Percentiles rank a stretch among this genome's conserved stretches.
These are phyloP conservation scores for Neurospora sp. DNA, from an alignment of 2,329 filamentous ascomycete species.

Conservation along the genomic window DNA sequence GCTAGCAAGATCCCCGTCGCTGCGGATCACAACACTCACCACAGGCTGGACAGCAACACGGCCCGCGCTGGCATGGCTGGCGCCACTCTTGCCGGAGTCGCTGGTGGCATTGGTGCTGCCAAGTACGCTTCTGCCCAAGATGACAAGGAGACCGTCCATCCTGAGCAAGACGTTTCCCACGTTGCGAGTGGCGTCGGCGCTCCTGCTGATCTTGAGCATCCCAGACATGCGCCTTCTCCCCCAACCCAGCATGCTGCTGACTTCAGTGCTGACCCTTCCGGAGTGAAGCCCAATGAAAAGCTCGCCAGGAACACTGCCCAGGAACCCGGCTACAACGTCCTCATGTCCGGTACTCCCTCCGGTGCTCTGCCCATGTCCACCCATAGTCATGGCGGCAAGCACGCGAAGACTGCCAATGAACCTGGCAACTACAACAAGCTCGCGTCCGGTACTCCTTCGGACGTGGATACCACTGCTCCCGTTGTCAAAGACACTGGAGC, in stretches of 20 bases:
- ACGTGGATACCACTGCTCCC: not conserved
- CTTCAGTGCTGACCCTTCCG: not conserved
- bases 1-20: not conserved
- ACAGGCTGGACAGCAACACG: not conserved
- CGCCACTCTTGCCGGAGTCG: not conserved
- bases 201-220: not conserved
- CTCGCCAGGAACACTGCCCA: not conserved
- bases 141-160: not conserved
- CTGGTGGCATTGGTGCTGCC: not conserved
- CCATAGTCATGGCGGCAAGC: not conserved
- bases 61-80: not conserved
- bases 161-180: not conserved
- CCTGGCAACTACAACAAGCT: slow-evolving; percentile 6
- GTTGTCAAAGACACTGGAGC: not conserved
- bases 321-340: slow-evolving; percentile 1
- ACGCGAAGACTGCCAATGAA: not conserved
- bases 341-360: slow-evolving; percentile 8
- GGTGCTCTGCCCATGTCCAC: not conserved
- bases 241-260: not conserved
- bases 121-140: not conserved
- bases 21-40: not conserved
- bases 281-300: not conserved
- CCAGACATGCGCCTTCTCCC: not conserved
- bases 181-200: not conserved
- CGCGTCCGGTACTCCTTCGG: slow-evolving; percentile 3